Evolutionary conservation across 352 stramenopile genomes (phyloP), one percentile per base, ranked within the genome.

Genomic region (Phytopythium ostracodes): DNA sequence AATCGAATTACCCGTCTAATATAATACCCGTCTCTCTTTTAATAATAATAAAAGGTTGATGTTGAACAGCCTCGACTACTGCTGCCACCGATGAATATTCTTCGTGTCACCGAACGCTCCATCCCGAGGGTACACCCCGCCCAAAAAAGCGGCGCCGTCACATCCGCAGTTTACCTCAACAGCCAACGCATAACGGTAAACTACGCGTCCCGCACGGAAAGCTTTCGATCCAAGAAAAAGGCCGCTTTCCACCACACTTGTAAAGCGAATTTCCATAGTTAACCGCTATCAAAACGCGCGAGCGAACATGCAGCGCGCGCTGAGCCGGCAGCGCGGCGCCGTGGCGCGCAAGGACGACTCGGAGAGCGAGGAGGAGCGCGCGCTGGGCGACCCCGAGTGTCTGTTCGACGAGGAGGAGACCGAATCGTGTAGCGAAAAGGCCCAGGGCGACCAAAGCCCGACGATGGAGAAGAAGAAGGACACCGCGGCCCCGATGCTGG

Each of bases 301-400:
- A 38, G 3, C 17, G 44, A 22, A 4, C 25, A 57, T 57, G 51
- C 51, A 57, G 51, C 51, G 51, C 51, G 8, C 33, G 51, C 31
- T 57, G 6, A 6, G 11, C 29, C 51, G 51, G 29, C 51, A 10
- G 17, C 51, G 51, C 20, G 20, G 31, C 29, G 49, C 54, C 9
- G 38, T 55, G 24, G 27, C 56, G 25, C 31, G 53, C n/a, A 49
- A 67, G 49, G 31, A 44, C 17, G 64, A 71, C 6, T 54, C 63
- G 27, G 42, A 47, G 8, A 46, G 63, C 15, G 29, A 52, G 20
- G 53, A 66, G 57, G 36, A 64, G 53, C 60, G 31, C n/a, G 51
- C 64, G 55, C 10, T 50, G 43, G 43, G 2, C 43, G 43, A 50
- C 18, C 22, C 6, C 20, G 43, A 27, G 43, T 22, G 43, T 9